Evolutionary conservation across 768 basidiomycete genomes (phyloP), one percentile per base, ranked within the genome.

Genomic region (Mycena chlorophos): DNA sequence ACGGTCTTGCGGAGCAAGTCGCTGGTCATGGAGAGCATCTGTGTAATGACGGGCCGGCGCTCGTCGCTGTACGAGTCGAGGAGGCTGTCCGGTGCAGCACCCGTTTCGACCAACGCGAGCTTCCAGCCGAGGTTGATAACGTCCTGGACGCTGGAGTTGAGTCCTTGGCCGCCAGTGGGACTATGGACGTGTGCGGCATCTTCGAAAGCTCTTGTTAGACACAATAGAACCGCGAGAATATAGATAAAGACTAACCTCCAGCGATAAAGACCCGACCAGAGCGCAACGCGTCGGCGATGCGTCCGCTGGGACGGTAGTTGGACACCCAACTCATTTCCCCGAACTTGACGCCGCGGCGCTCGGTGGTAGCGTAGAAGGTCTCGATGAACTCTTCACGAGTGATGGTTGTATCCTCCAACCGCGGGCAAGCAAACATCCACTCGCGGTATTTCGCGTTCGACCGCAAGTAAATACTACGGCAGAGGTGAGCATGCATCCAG

Each of bases 181-280:
- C 71, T 72, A 54, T 79, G 78, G 16, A 73, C 66, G 52, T 82
- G 82, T 0, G 76, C 80, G 22, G 77, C 74, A 58, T 83, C 81
- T 83, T 51, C 16, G 14, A 31, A 19, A 51, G 20, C 49, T 3
- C 46, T 23, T 31, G 10, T n/a, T 3, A n/a, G 14, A 42, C 0
- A 30, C 17, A 23, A 29, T 10, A 37, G n/a, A 37, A n/a, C n/a
- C 34, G 3, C 14, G 2, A 23, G 12, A 30, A 19, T n/a, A n/a
- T 3, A 22, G 27, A 64, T 17, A 13, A 4, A 5, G 10, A 42
- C 69, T 3, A 49, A 77, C 82, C 82, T 60, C 81, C 81, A 22
- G 67, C 74, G 19, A 82, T 47, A 52, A 80, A 81, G 16, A 75
- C 76, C 17, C 78, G 69, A 1, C 78, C 79, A 10, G 63, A 51